Conservation (phyloP, 352 stramenopile genomes). For the Elongisporangium senticosum region DNA sequence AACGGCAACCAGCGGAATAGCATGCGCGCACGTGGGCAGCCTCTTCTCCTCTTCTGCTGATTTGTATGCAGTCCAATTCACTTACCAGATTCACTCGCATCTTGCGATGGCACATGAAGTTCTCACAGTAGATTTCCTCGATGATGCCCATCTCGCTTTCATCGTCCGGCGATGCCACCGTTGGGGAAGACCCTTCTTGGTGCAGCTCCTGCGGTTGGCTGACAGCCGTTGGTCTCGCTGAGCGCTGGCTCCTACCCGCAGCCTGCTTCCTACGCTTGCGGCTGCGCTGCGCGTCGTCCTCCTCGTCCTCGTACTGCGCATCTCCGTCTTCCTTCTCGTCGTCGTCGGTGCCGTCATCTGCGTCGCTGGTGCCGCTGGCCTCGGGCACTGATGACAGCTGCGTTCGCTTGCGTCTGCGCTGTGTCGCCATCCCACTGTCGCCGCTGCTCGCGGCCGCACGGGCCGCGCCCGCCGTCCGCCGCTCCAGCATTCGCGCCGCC, state of each 20-base stretch:
- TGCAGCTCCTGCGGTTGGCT: not conserved
- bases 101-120: constrained; percentile 98
- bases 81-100: constrained; percentile 77
- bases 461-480: not conserved
- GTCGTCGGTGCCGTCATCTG: not conserved
- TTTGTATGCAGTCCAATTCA: not conserved
- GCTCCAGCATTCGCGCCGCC: not conserved
- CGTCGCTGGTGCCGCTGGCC: not conserved
- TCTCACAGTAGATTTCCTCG: constrained; percentile 93
- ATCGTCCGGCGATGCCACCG: not conserved
- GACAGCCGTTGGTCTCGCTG: not conserved
- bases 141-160: constrained; percentile 92
- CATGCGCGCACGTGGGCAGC: not conserved
- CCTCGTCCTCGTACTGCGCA: not conserved
- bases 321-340: not conserved
- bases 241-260: not conserved
- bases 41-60: not conserved
- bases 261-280: not conserved
- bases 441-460: not conserved
- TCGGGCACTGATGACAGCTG: not conserved
- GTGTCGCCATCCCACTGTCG: not conserved
- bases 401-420: not conserved
- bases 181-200: not conserved
- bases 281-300: not conserved
- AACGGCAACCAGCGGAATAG: not conserved